These are phyloP conservation scores for Podospora appendiculata DNA, from an alignment of 495 filamentous ascomycete species.

Conservation along the genomic window DNA sequence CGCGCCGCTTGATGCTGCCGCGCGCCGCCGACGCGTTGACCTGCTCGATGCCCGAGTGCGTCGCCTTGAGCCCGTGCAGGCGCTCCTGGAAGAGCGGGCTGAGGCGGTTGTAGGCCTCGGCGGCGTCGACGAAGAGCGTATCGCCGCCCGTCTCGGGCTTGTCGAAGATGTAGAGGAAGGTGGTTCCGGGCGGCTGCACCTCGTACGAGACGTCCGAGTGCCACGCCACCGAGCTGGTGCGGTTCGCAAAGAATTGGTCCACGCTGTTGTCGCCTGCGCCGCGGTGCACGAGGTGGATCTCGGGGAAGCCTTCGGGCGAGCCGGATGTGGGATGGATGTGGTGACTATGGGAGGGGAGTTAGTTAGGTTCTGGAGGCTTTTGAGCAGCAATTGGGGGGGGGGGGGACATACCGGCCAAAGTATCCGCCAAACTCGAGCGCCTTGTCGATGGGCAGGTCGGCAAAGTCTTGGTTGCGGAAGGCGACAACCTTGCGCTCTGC, in stretches of 20 bases:
- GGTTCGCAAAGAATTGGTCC: slow-evolving; percentile 52
- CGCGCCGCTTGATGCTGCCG: slow-evolving; percentile 58
- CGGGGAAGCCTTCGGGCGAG: slow-evolving; percentile 60
- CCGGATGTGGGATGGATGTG: slow-evolving; percentile 80
- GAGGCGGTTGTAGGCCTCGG: slow-evolving; percentile 70
- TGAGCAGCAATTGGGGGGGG: no score
- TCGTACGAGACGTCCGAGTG: slow-evolving; percentile 82
- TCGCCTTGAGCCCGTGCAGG: slow-evolving; percentile 67
- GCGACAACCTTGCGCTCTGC: slow-evolving; percentile 74
- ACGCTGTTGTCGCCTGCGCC: slow-evolving; percentile 53
- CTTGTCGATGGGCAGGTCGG: slow-evolving; percentile 60
- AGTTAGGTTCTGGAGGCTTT: no score
- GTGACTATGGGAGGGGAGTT: slow-evolving; percentile 23
- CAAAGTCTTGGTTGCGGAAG: slow-evolving; percentile 74
- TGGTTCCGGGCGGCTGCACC: slow-evolving; percentile 76
- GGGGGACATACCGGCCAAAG: slow-evolving; percentile 51
- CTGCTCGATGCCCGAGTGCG: slow-evolving; percentile 70
- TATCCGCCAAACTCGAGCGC: slow-evolving; percentile 66
- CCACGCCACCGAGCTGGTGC: slow-evolving; percentile 67
- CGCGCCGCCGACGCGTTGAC: slow-evolving; percentile 46
- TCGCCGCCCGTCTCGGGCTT: slow-evolving; percentile 71
- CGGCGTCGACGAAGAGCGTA: slow-evolving; percentile 66
- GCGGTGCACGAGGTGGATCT: slow-evolving; percentile 73
- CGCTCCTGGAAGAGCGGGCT: slow-evolving; percentile 62
- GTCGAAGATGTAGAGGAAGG: slow-evolving; percentile 74